phyloP scores from a whole-genome alignment of 805 yeast genomes.

The Wickerhamomyces xylosicus region DNA sequence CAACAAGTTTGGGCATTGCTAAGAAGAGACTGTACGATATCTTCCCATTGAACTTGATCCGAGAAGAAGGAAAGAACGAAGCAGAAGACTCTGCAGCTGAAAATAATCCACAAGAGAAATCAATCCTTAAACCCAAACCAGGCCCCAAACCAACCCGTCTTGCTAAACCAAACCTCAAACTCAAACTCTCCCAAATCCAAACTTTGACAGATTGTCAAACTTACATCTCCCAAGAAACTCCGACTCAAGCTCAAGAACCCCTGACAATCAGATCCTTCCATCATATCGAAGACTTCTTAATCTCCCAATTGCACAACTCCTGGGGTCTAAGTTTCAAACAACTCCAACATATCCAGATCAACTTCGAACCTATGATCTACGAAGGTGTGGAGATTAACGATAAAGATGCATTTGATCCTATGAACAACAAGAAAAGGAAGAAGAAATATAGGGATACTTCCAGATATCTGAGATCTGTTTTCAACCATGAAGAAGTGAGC shows the following conservation, averaged over 20 bases:
- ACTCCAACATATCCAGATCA: no score
- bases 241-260: not conserved
- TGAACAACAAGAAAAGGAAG: no score
- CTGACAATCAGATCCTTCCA: not conserved
- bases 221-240: not conserved
- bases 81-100: not conserved
- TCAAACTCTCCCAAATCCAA: not conserved
- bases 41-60: conserved; percentile 10
- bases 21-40: conserved; percentile 16
- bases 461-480: no score
- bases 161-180: no score
- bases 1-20: conserved; percentile 8
- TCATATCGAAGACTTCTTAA: not conserved
- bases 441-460: no score
- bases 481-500: not conserved
- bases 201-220: not conserved
- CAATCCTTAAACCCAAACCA: conserved; percentile 1
- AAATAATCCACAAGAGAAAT: conserved; percentile 1
- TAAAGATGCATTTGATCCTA: no score
- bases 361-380: no score
- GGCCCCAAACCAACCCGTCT: not conserved
- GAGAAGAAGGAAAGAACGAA: not conserved
- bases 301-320: no score
- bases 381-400: no score
- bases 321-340: not conserved